Evolutionary conservation across 2,329 filamentous ascomycete genomes (phyloP), one percentile per base, ranked within the genome.

Genomic region (Colletotrichum chlorophyti): DNA sequence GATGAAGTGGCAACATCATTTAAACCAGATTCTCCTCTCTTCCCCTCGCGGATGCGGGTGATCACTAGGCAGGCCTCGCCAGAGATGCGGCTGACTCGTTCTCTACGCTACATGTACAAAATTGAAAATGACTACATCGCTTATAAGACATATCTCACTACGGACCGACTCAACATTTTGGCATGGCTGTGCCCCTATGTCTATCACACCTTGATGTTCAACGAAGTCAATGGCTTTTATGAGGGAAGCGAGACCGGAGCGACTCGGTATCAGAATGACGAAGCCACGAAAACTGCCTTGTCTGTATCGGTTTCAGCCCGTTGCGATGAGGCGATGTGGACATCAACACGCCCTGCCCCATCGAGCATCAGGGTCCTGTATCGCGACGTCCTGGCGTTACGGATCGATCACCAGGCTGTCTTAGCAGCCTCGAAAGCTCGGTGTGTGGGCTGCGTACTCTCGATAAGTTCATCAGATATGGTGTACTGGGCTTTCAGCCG

Each of bases 221-320:
- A 40, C n/a, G 29, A 34, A 15, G 6, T 7, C 12, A 40, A 43
- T 45, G 14, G 57, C 38, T n/a, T 40, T 41, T 12, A 21, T 24
- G 32, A 43, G 27, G n/a, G 9, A 27, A 45, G 51, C 57, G 51
- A 60, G 57, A 60, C 43, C 57, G 57, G 57, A 60, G 57, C 34
- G 27, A 32, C 26, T 52, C 29, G 15, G 49, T 40, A 29, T 55
- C 43, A 37, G 29, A 19, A 50, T 29, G 38, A 50, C 19, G 32
- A 57, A 57, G 57, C 57, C 57, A 60, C 57, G 26, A 49, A 24
- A 24, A 55, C n/a, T 51, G 51, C 51, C 27, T 37, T 46, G 35
- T 27, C 38, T 21, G 19, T 26, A 43, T 50, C 32, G 57, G 57
- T 60, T 38, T 60, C 57, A 57, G 38, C 38, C 38, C 24, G 15